Percentiles rank a stretch among this genome's conserved stretches.
These are phyloP conservation scores for Pelargonium cotyledonis DNA, from an alignment of 441 rosid species.

Conservation along the genomic window DNA sequence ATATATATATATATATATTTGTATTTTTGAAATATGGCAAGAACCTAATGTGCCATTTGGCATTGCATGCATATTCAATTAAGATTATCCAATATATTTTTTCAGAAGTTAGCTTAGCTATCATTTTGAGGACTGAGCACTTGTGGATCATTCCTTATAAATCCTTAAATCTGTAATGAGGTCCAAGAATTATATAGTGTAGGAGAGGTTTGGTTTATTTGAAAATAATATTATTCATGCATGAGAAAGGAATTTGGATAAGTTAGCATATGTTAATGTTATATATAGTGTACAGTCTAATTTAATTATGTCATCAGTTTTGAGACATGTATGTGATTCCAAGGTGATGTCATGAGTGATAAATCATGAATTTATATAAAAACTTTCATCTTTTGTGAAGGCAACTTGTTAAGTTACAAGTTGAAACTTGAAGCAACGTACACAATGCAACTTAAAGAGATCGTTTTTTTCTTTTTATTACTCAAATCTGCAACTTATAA, in stretches of 20 bases:
- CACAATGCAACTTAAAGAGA: background rate
- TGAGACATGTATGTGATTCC: background rate
- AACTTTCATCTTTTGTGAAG: background rate
- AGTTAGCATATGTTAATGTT: too few relatives aligned
- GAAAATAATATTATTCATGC: too few relatives aligned
- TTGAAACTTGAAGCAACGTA: conserved; percentile 10
- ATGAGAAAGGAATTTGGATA: too few relatives aligned
- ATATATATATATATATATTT: too few relatives aligned
- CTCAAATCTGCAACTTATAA: too few relatives aligned
- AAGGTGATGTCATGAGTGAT: background rate
- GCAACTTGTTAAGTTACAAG: conserved; percentile 3
- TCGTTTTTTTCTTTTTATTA: too few relatives aligned
- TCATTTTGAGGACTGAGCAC: too few relatives aligned
- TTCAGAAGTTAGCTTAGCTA: too few relatives aligned
- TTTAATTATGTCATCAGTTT: background rate
- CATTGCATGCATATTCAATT: background rate
- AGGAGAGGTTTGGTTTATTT: too few relatives aligned
- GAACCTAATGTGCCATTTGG: background rate
- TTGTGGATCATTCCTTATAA: too few relatives aligned
- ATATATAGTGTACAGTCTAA: background rate
- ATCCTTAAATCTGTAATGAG: too few relatives aligned
- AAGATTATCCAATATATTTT: background rate
- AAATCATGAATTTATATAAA: background rate
- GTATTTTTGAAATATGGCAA: background rate
- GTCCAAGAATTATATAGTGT: too few relatives aligned